phyloP scores from a whole-genome alignment of 2,329 filamentous ascomycete genomes.

The Phaeoacremonium minimum region DNA sequence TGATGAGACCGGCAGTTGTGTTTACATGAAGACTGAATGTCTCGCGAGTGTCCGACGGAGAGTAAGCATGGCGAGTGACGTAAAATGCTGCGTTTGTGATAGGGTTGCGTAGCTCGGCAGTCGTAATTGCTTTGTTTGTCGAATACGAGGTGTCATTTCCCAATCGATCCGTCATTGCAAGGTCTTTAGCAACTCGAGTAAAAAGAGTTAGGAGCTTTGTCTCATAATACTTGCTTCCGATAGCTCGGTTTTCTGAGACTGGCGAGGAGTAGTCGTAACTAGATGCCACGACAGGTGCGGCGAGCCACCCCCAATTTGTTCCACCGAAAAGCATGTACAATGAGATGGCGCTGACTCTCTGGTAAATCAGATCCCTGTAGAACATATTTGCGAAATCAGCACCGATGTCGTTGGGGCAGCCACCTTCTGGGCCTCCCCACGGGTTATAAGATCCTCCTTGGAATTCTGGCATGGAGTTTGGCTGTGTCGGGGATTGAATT shows the following conservation, averaged over 20 bases:
- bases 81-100: slow-evolving; percentile 56
- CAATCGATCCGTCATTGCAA: slow-evolving; percentile 49
- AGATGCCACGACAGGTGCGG: slow-evolving; percentile 52
- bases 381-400: slow-evolving; percentile 60
- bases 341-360: slow-evolving; percentile 54
- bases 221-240: slow-evolving; percentile 58
- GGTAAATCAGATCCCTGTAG: slow-evolving; percentile 57
- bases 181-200: slow-evolving; percentile 50
- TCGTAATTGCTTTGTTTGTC: slow-evolving; percentile 45
- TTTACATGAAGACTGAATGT: slow-evolving; percentile 50
- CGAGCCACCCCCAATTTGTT: slow-evolving; percentile 58
- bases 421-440: slow-evolving; percentile 56
- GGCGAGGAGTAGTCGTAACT: slow-evolving; percentile 63
- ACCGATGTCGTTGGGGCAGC: slow-evolving; percentile 48
- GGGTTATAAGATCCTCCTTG: slow-evolving; percentile 57
- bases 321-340: slow-evolving; percentile 64
- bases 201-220: slow-evolving; percentile 59
- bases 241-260: slow-evolving; percentile 52
- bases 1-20: slow-evolving; percentile 50
- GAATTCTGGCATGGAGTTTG: slow-evolving; percentile 54
- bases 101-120: slow-evolving; percentile 54
- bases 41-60: slow-evolving; percentile 44
- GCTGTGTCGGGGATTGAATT: slow-evolving; percentile 33
- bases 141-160: slow-evolving; percentile 42
- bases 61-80: slow-evolving; percentile 49